Evolutionary conservation across 805 yeast species (phyloP), one percentile per base, ranked within the genome.

Genomic region (Wickerhamomyces strasburgensis): DNA sequence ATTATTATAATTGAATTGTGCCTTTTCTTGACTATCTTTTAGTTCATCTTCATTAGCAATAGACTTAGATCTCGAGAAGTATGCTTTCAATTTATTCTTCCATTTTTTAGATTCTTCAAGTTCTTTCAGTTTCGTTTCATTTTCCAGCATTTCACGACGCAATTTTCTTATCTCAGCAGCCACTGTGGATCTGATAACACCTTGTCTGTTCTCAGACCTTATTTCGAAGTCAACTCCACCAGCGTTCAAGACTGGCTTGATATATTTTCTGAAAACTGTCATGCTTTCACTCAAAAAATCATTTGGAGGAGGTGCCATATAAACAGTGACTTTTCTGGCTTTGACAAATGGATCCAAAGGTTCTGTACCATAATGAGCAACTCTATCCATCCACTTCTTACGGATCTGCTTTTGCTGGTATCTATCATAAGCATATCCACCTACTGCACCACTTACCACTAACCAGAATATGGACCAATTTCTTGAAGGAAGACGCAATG

Each of bases 251-350:
- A 89, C 70, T 1, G 98, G 98, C 62, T 90, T 90, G 46, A 87
- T 72, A 54, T 75, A 88, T 36, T 80, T 75, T 47, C 86, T 73
- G 68, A 89, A 86, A 37, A 84, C 73, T 43, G 72, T 74, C 60
- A 84, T 54, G 9, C 90, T 77, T 39, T 78, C 81, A 29, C 80
- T 93, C 33, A 90, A 62, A 49, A 77, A 85, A 57, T 90, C 97
- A 51, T 85, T 84, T 15, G 98, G 98, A 7, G 98, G 97, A n/a
- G 98, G 98, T 0, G 96, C 95, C 39, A 89, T 73, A 57, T 80
- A 89, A 2, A 93, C 78, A 2, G 84, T 77, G 32, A 93, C 65
- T 48, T 80, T 84, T 41, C 98, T 71, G 2, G 96, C 86, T 15
- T 72, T 51, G 37, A 70, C 68, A 39, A 73, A 62, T 2, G 78